Percentiles rank a stretch among this genome's conserved stretches.
These are phyloP conservation scores for Tausonia pullulans DNA, from an alignment of 1,284 basidiomycete species.

Conservation along the genomic window DNA sequence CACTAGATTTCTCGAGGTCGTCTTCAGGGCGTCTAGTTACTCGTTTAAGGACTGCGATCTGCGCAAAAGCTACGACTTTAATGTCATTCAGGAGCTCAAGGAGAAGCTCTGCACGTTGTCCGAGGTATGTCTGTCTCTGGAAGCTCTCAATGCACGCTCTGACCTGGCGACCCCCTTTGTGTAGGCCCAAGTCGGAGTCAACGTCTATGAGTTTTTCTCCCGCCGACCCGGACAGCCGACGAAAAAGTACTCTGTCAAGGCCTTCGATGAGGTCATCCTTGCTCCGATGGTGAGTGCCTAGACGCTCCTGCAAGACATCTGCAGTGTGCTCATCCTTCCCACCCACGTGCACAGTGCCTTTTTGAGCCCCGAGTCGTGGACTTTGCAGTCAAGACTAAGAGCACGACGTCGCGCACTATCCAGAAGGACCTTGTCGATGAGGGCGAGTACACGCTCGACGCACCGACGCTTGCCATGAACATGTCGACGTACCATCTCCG, in stretches of 20 bases:
- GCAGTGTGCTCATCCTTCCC: neutral
- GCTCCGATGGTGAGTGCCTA: conserved; percentile 68
- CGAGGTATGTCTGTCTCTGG: conserved; percentile 47
- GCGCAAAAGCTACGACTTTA: conserved; percentile 67
- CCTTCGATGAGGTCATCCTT: conserved; percentile 92
- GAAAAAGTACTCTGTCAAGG: conserved; percentile 77
- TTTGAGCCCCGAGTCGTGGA: conserved; percentile 89
- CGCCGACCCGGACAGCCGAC: conserved; percentile 63
- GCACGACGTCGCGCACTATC: conserved; percentile 20
- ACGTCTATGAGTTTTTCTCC: conserved; percentile 79
- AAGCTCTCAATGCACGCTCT: neutral
- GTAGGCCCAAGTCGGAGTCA: conserved; percentile 73
- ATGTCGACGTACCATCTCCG: conserved; percentile 74
- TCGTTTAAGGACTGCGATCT: conserved; percentile 78
- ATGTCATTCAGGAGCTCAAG: conserved; percentile 79
- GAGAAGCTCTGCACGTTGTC: conserved; percentile 65
- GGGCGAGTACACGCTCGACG: conserved; percentile 33
- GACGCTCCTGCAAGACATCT: neutral
- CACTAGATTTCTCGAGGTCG: conserved; percentile 70
- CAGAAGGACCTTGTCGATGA: conserved; percentile 30
- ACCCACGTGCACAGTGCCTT: conserved; percentile 48
- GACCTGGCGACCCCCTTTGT: neutral
- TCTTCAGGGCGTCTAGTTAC: conserved; percentile 71
- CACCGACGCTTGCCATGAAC: conserved; percentile 68
- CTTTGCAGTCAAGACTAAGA: conserved; percentile 59